A percentile compares a stretch with the other conserved stretches of the same genome.
These are phyloP conservation scores for Lasiodiplodia sp. DNA, from an alignment of 2,329 filamentous ascomycete species.

Conservation along the genomic window DNA sequence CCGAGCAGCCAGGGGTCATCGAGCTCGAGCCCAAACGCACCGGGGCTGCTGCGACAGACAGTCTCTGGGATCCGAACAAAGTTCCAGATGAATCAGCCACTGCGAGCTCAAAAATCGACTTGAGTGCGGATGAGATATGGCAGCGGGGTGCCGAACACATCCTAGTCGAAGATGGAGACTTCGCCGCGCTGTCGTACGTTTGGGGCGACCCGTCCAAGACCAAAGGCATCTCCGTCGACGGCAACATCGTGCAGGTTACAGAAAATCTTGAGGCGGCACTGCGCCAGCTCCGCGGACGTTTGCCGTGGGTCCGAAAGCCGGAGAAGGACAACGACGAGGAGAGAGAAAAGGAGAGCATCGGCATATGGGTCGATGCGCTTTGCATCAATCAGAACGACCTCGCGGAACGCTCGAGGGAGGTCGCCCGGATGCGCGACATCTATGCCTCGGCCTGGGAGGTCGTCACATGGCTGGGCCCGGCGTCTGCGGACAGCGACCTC, in stretches of 20 bases:
- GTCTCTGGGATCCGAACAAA: too few relatives aligned
- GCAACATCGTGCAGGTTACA: background rate
- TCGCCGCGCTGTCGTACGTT: background rate
- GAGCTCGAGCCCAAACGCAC: too few relatives aligned
- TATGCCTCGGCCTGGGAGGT: constrained; percentile 37
- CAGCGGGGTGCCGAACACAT: too few relatives aligned
- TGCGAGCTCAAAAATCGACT: too few relatives aligned
- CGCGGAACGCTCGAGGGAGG: constrained; percentile 41
- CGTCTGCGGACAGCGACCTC: background rate
- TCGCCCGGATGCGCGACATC: constrained; percentile 46
- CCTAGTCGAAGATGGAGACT: background rate
- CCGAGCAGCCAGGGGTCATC: too few relatives aligned
- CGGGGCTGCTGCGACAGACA: too few relatives aligned
- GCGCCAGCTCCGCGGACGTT: too few relatives aligned
- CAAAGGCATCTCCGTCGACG: background rate
- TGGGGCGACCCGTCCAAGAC: background rate
- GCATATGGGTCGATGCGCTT: constrained; percentile 40
- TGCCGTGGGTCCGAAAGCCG: too few relatives aligned
- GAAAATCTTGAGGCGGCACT: background rate
- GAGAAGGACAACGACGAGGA: too few relatives aligned
- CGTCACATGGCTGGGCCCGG: constrained; percentile 34
- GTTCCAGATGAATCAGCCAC: too few relatives aligned
- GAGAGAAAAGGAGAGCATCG: too few relatives aligned
- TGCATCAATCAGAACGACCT: constrained; percentile 45
- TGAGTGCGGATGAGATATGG: too few relatives aligned